Evolutionary conservation across 306 rosid genomes (phyloP), one percentile per base, ranked within the genome.

Genomic region (Vigna nakashimae): DNA sequence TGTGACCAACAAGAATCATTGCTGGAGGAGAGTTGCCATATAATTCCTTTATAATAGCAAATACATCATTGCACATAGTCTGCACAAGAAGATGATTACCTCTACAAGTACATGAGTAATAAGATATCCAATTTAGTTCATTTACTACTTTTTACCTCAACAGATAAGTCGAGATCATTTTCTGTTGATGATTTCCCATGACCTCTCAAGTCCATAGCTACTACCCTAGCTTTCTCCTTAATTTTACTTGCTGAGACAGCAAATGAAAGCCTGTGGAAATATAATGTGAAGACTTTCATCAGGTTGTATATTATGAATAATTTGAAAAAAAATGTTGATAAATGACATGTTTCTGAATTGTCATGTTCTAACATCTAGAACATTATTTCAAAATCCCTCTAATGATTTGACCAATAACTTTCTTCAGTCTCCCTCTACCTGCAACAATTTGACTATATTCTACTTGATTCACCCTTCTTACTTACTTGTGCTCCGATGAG

Each of bases 191-290:
- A 88, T 85, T 89, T 91, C 78, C 99, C 99, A 82, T 95, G 99
- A 65, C 99, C 98, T 89, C 99, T 89, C 83, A 91, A 76, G 91
- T 95, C 98, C 97, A 95, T 86, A 2, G 96, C 90, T 82, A 92
- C 92, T 66, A 95, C 92, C 82, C 87, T 91, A 83, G 92, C 93
- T 59, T 85, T 92, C 86, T 91, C 94, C 90, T 91, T 95, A 48
- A 95, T 92, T 81, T 71, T 82, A 59, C 87, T 77, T 0, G 98
- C 88, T 20, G 97, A 85, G 77, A 95, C 81, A 20, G 98, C 90
- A 88, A 91, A 95, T 32, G 99, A 92, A 74, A 95, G 98, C 86
- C 98, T 95, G 88, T 16, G 49, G 43, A 28, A 76, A 76, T 65
- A 67, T 34, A 40, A 76, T n/a, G 24, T n/a, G 63, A 77, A 76